Evolutionary conservation across 2,329 filamentous ascomycete genomes (phyloP).

Genomic region (Neonectria neomacrospora): DNA sequence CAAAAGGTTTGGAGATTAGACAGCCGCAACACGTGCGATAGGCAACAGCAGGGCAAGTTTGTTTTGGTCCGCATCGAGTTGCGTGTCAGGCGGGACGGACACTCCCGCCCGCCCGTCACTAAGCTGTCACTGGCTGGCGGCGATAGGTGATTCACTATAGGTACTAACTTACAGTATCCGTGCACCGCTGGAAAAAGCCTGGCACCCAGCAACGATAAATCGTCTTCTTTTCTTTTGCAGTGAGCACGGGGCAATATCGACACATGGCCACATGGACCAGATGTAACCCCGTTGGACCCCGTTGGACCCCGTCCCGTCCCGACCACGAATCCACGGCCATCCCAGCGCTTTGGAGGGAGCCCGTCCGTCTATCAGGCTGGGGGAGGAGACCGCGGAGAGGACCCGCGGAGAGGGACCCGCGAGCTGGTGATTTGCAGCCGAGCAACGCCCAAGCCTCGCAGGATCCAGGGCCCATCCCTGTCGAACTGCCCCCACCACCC

Average conservation of each 20-base stretch:
- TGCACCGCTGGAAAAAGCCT: not conserved
- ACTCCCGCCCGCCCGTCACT: conserved; percentile 5
- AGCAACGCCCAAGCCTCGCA: not conserved
- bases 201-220: not conserved
- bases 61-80: conserved; percentile 1
- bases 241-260: not conserved
- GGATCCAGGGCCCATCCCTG: not conserved
- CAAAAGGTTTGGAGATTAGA: not conserved
- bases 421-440: not conserved
- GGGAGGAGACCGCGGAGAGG: not conserved
- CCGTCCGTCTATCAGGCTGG: not conserved
- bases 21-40: not conserved
- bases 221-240: not conserved
- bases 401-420: conserved; percentile 3
- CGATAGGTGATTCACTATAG: not conserved
- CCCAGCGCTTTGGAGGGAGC: not conserved
- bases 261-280: not conserved
- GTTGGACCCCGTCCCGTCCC: not conserved
- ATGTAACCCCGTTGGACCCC: not conserved
- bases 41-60: not conserved
- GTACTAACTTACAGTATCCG: not conserved
- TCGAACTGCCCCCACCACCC: not conserved
- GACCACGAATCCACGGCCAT: not conserved
- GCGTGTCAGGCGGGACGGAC: not conserved
- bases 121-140: not conserved